Evolutionary conservation across 768 basidiomycete species (phyloP).

Genomic region (Lentinula edodes): DNA sequence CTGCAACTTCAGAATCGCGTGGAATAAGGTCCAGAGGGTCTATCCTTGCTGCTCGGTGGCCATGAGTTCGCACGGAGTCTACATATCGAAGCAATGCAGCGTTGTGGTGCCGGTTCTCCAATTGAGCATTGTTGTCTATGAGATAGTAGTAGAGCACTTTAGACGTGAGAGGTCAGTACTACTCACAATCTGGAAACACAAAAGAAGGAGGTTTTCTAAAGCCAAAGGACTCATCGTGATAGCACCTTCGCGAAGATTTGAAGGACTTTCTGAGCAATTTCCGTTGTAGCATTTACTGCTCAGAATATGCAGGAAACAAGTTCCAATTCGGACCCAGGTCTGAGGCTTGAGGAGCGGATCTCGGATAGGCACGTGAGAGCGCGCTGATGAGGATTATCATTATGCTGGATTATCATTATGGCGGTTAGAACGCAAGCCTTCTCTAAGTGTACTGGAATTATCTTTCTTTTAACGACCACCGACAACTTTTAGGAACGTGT

Average conservation of each 20-base stretch:
- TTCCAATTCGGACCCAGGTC: no score
- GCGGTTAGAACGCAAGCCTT: no score
- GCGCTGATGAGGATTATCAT: no score
- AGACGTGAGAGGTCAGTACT: neutral
- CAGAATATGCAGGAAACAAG: no score
- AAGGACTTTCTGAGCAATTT: neutral
- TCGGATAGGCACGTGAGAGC: neutral
- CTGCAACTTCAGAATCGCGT: conserved; percentile 70
- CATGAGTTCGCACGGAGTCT: conserved; percentile 81
- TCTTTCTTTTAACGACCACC: no score
- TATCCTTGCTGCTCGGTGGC: conserved; percentile 79
- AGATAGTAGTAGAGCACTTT: neutral
- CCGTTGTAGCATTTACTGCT: neutral
- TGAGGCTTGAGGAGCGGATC: neutral
- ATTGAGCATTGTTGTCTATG: conserved; percentile 58
- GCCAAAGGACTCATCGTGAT: conserved; percentile 54
- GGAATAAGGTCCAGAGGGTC: conserved; percentile 87
- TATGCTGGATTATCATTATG: no score
- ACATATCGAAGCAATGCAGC: conserved; percentile 83
- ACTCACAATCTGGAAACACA: conserved; percentile 45
- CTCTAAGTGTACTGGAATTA: no score
- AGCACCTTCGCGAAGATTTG: conserved; percentile 11
- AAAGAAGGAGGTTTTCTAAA: conserved; percentile 42
- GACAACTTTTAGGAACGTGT: no score
- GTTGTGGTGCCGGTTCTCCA: conserved; percentile 64